Percentiles rank a stretch among this genome's conserved stretches.
Evolutionary conservation across 2,329 filamentous ascomycete genomes (phyloP).

Genomic region (Ophiocordyceps unilateralis): DNA sequence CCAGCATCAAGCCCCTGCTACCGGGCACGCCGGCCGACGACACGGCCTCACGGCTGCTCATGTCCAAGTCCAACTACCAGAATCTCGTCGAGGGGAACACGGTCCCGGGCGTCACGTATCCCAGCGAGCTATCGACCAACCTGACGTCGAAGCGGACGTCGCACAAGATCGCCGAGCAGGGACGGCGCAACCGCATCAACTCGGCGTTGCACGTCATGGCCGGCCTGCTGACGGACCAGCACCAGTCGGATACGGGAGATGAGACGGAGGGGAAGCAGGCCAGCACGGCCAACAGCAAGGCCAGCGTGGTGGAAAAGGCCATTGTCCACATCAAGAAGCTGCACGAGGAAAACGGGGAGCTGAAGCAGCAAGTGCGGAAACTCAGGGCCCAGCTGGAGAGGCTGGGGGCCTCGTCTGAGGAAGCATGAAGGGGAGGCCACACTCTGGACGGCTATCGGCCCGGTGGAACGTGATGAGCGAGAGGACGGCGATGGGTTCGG

Average conservation of each 20-base stretch:
- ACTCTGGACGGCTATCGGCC: too few relatives aligned
- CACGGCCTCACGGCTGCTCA: conserved; percentile 56
- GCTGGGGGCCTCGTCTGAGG: conserved; percentile 2
- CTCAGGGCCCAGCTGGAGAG: conserved; percentile 15
- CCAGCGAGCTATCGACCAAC: conserved; percentile 79
- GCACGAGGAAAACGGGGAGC: conserved; percentile 52
- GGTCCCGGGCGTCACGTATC: conserved; percentile 78
- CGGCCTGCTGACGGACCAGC: conserved; percentile 39
- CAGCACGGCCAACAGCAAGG: conserved; percentile 61
- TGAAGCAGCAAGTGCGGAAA: conserved; percentile 40
- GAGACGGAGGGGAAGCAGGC: conserved; percentile 28
- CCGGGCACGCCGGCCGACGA: conserved; percentile 43
- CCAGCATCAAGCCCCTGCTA: conserved; percentile 81
- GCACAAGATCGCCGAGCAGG: conserved; percentile 96
- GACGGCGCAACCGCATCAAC: conserved; percentile 87
- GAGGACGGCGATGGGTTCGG: too few relatives aligned
- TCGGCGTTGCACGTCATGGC: conserved; percentile 85
- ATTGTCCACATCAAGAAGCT: conserved; percentile 88
- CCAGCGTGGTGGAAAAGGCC: conserved; percentile 91
- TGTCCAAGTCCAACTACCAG: conserved; percentile 94
- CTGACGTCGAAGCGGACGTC: conserved; percentile 92
- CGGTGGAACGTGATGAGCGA: too few relatives aligned
- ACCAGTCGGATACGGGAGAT: conserved; percentile 20
- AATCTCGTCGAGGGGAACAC: conserved; percentile 89
- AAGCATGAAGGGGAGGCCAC: neutral